Conservation (phyloP, 805 yeast genomes). For the Nakazawaea wyomingensis region DNA sequence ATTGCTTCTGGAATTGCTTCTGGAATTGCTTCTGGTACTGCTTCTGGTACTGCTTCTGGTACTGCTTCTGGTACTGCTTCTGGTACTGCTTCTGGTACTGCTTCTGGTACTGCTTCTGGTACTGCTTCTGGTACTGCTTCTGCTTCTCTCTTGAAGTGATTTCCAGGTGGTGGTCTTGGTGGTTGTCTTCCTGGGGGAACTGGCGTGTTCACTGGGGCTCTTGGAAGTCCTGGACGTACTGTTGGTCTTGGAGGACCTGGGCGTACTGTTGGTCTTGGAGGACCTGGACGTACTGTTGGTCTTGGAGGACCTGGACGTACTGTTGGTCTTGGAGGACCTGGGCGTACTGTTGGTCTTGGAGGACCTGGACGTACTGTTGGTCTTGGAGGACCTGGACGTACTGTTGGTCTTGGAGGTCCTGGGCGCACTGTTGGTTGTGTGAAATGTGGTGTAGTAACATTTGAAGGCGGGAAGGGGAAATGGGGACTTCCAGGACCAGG, state of each 20-base stretch:
- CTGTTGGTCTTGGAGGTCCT: not conserved
- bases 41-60: not conserved
- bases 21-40: slow-evolving; percentile 1
- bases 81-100: slow-evolving; percentile 4
- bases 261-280: no score
- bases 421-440: not conserved
- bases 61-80: slow-evolving; percentile 10
- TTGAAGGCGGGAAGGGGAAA: not conserved
- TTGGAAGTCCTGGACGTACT: no score
- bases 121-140: slow-evolving; percentile 9
- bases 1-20: not conserved
- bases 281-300: no score
- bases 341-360: no score
- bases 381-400: no score
- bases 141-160: slow-evolving; percentile 12
- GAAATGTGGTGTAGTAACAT: not conserved
- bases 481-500: not conserved
- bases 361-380: no score
- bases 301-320: no score
- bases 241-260: no score
- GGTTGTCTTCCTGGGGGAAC: slow-evolving; percentile 1
- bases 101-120: slow-evolving; percentile 3
- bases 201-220: not conserved
- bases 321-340: no score
- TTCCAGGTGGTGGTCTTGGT: not conserved